A percentile compares a stretch with the other conserved stretches of the same genome.
phyloP scores from a whole-genome alignment of 2,329 filamentous ascomycete species.

The Penicillium sp. region DNA sequence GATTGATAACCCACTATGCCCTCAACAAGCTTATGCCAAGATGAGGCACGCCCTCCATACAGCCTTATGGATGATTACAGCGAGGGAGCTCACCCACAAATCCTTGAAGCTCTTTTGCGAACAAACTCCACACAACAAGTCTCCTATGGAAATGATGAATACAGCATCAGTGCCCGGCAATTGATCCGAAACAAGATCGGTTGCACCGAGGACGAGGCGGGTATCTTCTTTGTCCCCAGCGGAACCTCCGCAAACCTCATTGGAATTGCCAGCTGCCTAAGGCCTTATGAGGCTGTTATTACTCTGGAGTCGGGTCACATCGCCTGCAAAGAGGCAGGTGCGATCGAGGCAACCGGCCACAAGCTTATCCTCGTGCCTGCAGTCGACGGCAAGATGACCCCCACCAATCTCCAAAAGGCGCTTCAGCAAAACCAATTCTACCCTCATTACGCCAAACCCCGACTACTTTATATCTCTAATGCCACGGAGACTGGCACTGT shows the following conservation, averaged over 20 bases:
- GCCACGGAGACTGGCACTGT: slow-evolving; percentile 53
- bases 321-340: slow-evolving; percentile 51
- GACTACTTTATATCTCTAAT: slow-evolving; percentile 54
- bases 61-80: slow-evolving; percentile 54
- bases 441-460: slow-evolving; percentile 53
- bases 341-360: slow-evolving; percentile 52
- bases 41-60: slow-evolving; percentile 35
- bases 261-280: slow-evolving; percentile 52
- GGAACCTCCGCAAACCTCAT: slow-evolving; percentile 54
- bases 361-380: slow-evolving; percentile 52
- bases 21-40: slow-evolving; percentile 26
- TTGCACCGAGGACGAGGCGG: slow-evolving; percentile 40
- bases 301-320: slow-evolving; percentile 52
- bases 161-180: slow-evolving; percentile 43
- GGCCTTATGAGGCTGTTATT: slow-evolving; percentile 53
- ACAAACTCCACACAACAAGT: slow-evolving; percentile 49
- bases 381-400: slow-evolving; percentile 50
- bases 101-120: slow-evolving; percentile 48
- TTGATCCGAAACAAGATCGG: slow-evolving; percentile 40
- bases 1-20: slow-evolving; percentile 18
- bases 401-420: slow-evolving; percentile 42
- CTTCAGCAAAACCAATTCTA: slow-evolving; percentile 52
- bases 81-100: slow-evolving; percentile 52
- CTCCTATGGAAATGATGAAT: slow-evolving; percentile 50
- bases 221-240: slow-evolving; percentile 53